Evolutionary conservation across 2,329 filamentous ascomycete species (phyloP), one percentile per base, ranked within the genome.

Genomic region (Fusarium sp.): DNA sequence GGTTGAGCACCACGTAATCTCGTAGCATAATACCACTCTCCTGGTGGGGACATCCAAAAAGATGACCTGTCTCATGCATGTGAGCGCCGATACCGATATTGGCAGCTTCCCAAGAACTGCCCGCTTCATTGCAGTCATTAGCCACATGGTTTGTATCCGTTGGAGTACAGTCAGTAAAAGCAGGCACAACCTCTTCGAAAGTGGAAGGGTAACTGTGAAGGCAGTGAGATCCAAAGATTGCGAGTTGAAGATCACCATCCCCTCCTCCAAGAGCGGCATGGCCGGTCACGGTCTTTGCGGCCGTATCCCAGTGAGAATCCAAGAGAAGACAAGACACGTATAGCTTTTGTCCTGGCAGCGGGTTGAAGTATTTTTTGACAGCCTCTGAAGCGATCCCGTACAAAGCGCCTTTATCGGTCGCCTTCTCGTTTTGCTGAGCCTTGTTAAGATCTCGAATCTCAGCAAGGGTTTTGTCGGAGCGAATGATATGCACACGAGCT

Each of bases 11-110:
- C 36, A 95, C 90, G 79, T 97, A 98, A 80, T 97, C 95, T 62
- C 93, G 88, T 55, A 94, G 85, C 95, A 98, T 98, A 68, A 98
- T 87, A n/a, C 96, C 95, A 33, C 86, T 92, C 78, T 96, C 94
- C 79, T 97, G 94, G 79, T 97, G 93, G 14, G 94, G 94, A 73
- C 94, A 97, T 54, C 95, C 95, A 74, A 98, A 93, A 27, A 97
- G 82, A 82, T 97, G 95, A 7, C 95, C 95, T 1, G 92, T 92
- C 81, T 98, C 94, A 80, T 97, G 95, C 52, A 98, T 82, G 81
- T 98, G 95, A 14, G 94, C 95, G 12, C 95, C 95, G 72, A 98
- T 97, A 35, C 95, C 95, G 68, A 97, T 92, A 75, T 95, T 97
- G 31, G 94, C 94, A n/a, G 94, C 91, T 80, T 98, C 95, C 95